phyloP scores from a whole-genome alignment of 1,284 basidiomycete genomes.

The Leccinum solheimii region DNA sequence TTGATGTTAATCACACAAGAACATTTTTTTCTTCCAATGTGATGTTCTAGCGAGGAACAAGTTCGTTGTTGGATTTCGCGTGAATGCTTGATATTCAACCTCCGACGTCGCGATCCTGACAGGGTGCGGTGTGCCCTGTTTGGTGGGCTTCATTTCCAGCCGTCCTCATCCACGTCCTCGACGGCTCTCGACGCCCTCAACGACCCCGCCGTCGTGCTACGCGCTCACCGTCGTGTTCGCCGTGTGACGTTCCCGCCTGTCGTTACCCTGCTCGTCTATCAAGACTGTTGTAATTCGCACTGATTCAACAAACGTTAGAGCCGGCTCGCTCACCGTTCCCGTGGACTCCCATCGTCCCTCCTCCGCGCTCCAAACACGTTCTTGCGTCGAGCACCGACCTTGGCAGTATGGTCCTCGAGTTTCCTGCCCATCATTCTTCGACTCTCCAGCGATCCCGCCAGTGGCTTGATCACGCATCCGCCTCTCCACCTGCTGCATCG shows the following conservation, averaged over 20 bases:
- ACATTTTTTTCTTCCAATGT: slow-evolving; percentile 12
- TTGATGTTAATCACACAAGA: slow-evolving; percentile 26
- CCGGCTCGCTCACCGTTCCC: slow-evolving; percentile 12
- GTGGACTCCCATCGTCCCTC: background rate
- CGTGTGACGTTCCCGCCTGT: slow-evolving; percentile 13
- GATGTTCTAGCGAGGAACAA: slow-evolving; percentile 3
- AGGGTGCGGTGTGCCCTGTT: slow-evolving; percentile 14
- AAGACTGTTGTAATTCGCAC: slow-evolving; percentile 21
- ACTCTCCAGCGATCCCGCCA: slow-evolving; percentile 44
- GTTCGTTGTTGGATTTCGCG: slow-evolving; percentile 5
- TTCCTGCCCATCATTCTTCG: slow-evolving; percentile 46
- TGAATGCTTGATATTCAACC: slow-evolving; percentile 28
- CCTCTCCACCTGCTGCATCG: slow-evolving; percentile 32
- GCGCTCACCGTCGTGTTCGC: slow-evolving; percentile 15
- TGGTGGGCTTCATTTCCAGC: slow-evolving; percentile 4
- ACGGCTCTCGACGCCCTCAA: slow-evolving; percentile 9
- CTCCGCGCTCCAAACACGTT: background rate
- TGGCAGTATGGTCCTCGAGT: slow-evolving; percentile 53
- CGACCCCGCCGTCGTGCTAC: slow-evolving; percentile 10
- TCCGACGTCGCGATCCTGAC: slow-evolving; percentile 25
- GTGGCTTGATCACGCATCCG: slow-evolving; percentile 45
- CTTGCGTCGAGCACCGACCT: background rate
- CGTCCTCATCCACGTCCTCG: slow-evolving; percentile 6
- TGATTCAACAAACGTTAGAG: slow-evolving; percentile 12
- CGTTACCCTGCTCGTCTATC: background rate